A percentile compares a stretch with the other conserved stretches of the same genome.
Evolutionary conservation across 177 flowering plant species (phyloP).

Genomic region (Vitis hybrid): DNA sequence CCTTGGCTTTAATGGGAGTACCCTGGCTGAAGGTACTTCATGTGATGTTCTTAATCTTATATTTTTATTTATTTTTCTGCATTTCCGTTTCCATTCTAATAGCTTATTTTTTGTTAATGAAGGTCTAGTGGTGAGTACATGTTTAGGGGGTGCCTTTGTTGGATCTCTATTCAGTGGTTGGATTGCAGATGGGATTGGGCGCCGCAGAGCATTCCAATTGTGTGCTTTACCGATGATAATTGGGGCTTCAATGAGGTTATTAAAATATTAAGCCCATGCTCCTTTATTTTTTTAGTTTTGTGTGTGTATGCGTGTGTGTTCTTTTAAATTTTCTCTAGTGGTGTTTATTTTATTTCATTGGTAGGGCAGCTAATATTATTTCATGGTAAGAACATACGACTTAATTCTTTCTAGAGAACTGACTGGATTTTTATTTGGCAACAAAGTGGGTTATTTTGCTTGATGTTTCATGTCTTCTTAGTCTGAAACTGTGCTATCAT

Average conservation of each 20-base stretch:
- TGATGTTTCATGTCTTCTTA: too few relatives aligned
- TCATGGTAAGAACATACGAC: neutral
- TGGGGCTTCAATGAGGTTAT: constrained; percentile 77
- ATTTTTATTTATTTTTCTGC: neutral
- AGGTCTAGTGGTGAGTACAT: constrained; percentile 93
- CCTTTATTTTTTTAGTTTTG: too few relatives aligned
- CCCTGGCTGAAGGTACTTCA: constrained; percentile 52
- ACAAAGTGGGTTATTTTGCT: neutral
- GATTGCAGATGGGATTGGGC: constrained; percentile 83
- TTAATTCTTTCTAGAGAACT: neutral
- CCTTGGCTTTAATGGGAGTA: constrained; percentile 54
- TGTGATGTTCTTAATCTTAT: neutral
- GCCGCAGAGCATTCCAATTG: constrained; percentile 83
- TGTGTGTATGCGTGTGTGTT: too few relatives aligned
- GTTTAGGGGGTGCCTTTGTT: constrained; percentile 83
- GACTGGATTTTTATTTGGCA: neutral
- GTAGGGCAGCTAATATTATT: constrained; percentile 37
- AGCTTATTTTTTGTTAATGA: constrained; percentile 13
- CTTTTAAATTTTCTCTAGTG: too few relatives aligned
- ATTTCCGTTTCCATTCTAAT: neutral
- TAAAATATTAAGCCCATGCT: neutral
- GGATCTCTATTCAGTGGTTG: constrained; percentile 84
- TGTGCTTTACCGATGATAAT: constrained; percentile 88
- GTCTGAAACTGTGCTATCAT: too few relatives aligned
- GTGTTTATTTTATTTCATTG: constrained; percentile 11